Evolutionary conservation across 257 asterid species (phyloP).

Genomic region (Solanum arcanum): DNA sequence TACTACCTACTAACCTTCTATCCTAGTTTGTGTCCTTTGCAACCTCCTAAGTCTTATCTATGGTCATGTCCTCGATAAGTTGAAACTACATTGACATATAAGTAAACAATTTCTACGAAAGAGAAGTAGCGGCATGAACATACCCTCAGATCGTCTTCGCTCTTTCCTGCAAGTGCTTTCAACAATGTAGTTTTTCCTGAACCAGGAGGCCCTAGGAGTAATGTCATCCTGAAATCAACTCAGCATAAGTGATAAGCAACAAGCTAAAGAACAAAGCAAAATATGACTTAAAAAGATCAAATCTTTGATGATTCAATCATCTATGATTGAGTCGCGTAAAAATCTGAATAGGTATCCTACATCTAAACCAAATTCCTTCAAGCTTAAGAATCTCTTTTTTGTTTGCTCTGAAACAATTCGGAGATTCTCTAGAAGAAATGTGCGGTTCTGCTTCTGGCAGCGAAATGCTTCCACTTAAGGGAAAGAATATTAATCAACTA

Average conservation of each 20-base stretch:
- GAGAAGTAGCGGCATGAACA: background rate
- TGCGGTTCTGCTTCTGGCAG: background rate
- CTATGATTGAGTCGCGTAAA: background rate
- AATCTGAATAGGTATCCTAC: background rate
- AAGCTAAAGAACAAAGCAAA: background rate
- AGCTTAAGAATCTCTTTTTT: background rate
- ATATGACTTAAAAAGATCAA: background rate
- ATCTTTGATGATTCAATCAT: background rate
- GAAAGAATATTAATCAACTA: background rate
- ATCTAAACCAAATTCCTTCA: background rate
- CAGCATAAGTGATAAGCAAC: background rate
- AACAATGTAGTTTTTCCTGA: conserved; percentile 81
- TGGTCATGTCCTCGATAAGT: background rate
- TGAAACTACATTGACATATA: background rate
- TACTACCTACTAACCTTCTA: background rate
- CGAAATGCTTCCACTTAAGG: background rate
- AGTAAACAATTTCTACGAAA: background rate
- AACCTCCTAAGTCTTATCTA: background rate
- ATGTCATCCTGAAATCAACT: conserved; percentile 50
- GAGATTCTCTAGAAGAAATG: background rate
- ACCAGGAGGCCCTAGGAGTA: conserved; percentile 90
- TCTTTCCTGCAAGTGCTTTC: conserved; percentile 69
- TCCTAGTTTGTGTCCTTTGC: background rate
- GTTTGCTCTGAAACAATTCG: background rate
- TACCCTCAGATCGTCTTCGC: conserved; percentile 69